These are phyloP conservation scores for Eucalyptus leucophloia DNA, from an alignment of 345 rosid genomes.

Conservation along the genomic window DNA sequence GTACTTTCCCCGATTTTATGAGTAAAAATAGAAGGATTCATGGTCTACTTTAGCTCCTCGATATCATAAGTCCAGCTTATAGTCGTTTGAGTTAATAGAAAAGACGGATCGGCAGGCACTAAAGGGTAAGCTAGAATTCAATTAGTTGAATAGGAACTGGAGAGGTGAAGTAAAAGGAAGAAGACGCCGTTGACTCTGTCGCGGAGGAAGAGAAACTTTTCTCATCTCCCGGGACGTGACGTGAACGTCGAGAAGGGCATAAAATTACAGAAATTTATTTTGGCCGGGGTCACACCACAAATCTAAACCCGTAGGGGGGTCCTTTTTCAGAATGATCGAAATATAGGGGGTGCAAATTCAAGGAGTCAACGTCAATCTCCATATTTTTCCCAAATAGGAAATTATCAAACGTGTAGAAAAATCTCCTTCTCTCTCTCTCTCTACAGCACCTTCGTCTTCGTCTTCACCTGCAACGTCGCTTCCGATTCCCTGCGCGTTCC, in stretches of 20 bases:
- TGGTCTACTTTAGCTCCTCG: too few species aligned
- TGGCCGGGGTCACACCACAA: background rate
- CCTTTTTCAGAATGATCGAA: background rate
- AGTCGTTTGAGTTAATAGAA: too few species aligned
- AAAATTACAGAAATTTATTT: background rate
- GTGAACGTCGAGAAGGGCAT: background rate
- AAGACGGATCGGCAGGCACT: too few species aligned
- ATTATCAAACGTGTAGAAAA: background rate
- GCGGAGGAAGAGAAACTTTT: background rate
- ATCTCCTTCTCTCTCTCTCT: background rate
- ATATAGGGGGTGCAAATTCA: background rate
- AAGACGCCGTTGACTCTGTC: too few species aligned
- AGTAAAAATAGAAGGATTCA: too few species aligned
- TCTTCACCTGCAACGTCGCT: background rate
- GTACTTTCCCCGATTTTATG: too few species aligned
- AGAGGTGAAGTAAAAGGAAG: too few species aligned
- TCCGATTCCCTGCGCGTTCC: background rate
- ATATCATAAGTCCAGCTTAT: too few species aligned
- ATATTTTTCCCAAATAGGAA: background rate
- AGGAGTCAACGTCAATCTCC: background rate
- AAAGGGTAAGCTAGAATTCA: too few species aligned
- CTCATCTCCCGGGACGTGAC: background rate
- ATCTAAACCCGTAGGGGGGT: background rate
- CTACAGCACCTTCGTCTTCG: background rate
- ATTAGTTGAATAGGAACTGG: too few species aligned